Conservation (phyloP, 768 basidiomycete genomes). For the Kwoniella dendrophila region DNA sequence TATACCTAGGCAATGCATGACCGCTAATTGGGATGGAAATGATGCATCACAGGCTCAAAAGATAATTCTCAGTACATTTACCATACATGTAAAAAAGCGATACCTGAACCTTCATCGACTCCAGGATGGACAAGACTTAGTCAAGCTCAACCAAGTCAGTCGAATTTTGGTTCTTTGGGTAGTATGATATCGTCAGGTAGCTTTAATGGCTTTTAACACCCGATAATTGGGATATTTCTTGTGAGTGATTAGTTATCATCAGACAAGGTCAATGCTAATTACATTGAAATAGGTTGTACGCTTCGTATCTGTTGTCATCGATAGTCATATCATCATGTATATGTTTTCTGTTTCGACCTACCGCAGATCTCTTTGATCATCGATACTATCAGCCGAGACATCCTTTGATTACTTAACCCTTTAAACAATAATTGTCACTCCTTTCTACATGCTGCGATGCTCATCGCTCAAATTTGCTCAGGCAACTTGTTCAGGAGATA, state of each 20-base stretch:
- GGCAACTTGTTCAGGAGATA: no score
- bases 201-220: background rate
- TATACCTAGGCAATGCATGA: no score
- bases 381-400: background rate
- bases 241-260: no score
- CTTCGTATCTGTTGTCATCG: background rate
- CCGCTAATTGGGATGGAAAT: background rate
- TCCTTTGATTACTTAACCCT: background rate
- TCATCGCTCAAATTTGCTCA: no score
- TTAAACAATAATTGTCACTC: background rate
- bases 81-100: conserved; percentile 14
- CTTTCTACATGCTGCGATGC: background rate
- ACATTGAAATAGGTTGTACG: background rate
- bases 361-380: background rate
- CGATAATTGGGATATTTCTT: background rate
- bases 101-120: background rate
- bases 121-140: conserved; percentile 7
- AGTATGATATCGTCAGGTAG: conserved; percentile 12
- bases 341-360: background rate
- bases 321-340: background rate
- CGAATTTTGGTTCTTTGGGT: background rate
- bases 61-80: conserved; percentile 17
- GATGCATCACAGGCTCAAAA: conserved; percentile 15
- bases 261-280: no score
- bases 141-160: background rate